phyloP scores from a whole-genome alignment of 352 stramenopile genomes.

The Thalassiosira hispida region DNA sequence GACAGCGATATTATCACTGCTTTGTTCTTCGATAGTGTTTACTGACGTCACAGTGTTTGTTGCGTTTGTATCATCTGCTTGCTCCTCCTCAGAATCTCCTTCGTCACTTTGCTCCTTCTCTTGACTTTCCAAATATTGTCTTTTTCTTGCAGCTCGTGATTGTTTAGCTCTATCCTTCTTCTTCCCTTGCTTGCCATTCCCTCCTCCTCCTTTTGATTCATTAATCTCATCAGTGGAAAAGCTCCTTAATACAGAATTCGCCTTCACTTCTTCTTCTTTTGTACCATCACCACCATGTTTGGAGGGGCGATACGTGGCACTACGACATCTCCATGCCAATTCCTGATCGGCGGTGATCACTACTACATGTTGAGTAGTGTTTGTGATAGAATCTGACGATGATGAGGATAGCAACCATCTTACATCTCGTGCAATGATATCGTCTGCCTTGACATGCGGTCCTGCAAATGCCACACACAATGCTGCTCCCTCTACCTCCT shows the following conservation, averaged over 20 bases:
- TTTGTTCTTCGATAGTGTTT: neutral
- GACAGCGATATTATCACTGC: neutral
- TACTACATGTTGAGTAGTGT: conserved; percentile 30
- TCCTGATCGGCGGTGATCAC: conserved; percentile 55
- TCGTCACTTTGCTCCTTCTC: conserved; percentile 20
- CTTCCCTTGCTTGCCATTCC: conserved; percentile 1
- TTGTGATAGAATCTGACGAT: neutral
- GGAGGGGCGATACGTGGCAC: neutral
- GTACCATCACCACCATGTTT: neutral
- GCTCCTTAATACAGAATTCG: conserved; percentile 17
- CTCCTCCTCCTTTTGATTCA: conserved; percentile 24
- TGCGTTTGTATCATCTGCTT: conserved; percentile 31
- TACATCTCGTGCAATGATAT: conserved; percentile 53
- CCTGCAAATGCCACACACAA: conserved; percentile 57
- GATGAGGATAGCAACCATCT: conserved; percentile 35
- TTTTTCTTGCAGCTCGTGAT: conserved; percentile 20
- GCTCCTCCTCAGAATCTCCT: conserved; percentile 25
- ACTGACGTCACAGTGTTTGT: conserved; percentile 14
- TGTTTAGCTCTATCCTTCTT: conserved; percentile 2
- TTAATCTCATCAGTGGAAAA: neutral
- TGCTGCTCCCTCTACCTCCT: neutral
- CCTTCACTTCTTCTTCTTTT: neutral
- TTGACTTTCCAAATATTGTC: conserved; percentile 12
- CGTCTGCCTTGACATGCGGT: conserved; percentile 46
- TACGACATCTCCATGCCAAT: conserved; percentile 42